These are phyloP conservation scores for Xylaria sp. DNA, from an alignment of 2,329 filamentous ascomycete genomes.

Conservation along the genomic window DNA sequence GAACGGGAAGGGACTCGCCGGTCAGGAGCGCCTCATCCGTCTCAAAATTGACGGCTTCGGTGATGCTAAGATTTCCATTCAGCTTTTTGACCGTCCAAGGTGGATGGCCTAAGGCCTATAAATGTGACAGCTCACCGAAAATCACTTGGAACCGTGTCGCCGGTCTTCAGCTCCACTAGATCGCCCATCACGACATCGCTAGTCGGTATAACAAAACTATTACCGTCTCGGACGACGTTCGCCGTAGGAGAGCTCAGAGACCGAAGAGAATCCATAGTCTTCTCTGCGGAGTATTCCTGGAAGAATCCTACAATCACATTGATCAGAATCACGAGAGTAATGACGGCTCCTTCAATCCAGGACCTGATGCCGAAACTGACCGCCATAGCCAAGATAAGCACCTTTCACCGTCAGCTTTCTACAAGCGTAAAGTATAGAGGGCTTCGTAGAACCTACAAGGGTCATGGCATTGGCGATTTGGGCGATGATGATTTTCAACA, in stretches of 20 bases:
- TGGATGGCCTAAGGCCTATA: not conserved
- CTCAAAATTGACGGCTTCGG: slow-evolving; percentile 65
- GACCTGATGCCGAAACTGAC: slow-evolving; percentile 63
- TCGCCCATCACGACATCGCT: slow-evolving; percentile 67
- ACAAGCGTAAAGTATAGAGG: not conserved
- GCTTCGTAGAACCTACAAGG: slow-evolving; percentile 54
- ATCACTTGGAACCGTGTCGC: slow-evolving; percentile 57
- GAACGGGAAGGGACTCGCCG: slow-evolving; percentile 69
- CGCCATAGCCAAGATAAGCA: slow-evolving; percentile 58
- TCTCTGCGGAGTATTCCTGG: slow-evolving; percentile 66
- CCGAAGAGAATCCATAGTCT: slow-evolving; percentile 64
- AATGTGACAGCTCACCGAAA: slow-evolving; percentile 45
- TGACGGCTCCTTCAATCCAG: slow-evolving; percentile 66
- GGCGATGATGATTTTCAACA: slow-evolving; percentile 67
- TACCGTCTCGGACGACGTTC: slow-evolving; percentile 61
- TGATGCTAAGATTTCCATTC: slow-evolving; percentile 46
- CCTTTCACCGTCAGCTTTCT: slow-evolving; percentile 39
- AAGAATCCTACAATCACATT: slow-evolving; percentile 65
- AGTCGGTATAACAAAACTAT: slow-evolving; percentile 61
- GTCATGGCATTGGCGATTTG: slow-evolving; percentile 74
- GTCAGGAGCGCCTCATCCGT: slow-evolving; percentile 72
- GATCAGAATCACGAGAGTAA: slow-evolving; percentile 61
- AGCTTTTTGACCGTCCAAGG: not conserved
- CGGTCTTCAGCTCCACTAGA: slow-evolving; percentile 64
- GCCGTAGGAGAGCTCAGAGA: slow-evolving; percentile 62